Base-by-base conservation (phyloP, 2,329 filamentous ascomycete species). In the Colletotrichum sp. region DNA sequence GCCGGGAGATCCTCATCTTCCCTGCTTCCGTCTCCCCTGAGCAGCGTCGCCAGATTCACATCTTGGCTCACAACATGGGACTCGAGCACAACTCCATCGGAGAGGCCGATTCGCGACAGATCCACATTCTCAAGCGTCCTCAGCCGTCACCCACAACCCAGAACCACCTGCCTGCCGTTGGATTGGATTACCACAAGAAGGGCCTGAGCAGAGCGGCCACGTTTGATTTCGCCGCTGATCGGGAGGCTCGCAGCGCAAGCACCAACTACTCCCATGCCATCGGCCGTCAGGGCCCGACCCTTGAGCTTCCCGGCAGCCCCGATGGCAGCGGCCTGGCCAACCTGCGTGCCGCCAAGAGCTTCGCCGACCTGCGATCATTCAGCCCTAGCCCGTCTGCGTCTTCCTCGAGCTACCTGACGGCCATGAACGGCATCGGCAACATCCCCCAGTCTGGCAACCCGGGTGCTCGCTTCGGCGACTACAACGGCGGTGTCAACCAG, bases 151-250 rank as follows among this genome's bases (percentile, higher is more conserved):
- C 90, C 52, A 86, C 89, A n/a, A 84, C 88, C 65, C 87, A 89
- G 80, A 85, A 93, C 88, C 88, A 93, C 88, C 81, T 88, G 83
- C 89, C 91, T 2, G 92, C 92, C 72, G 93, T 94, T 75, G 92
- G 92, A 26, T 88, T 93, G 67, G 95, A 98, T 78, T 92, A 94
- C 72, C 93, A 95, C 80, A 93, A 96, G 79, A 94, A 96, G 77
- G 94, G 94, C 6, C 88, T 99, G 44, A 98, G 96, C 87, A 94
- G 97, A 78, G 96, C 97, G 18, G 97, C 97, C n/a, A 99, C 97
- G 3, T 98, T 98, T 79, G 97, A 99, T 85, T 99, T 99, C 85
- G 96, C 95, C 79, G 94, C 96, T 78, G 92, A 95, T 68, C 91
- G 95, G 70, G 94, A 94, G 77, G 93, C 94, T 26, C 86, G 90